These are phyloP conservation scores for Nemania diffusa DNA, from an alignment of 2,329 filamentous ascomycete species.

Conservation along the genomic window DNA sequence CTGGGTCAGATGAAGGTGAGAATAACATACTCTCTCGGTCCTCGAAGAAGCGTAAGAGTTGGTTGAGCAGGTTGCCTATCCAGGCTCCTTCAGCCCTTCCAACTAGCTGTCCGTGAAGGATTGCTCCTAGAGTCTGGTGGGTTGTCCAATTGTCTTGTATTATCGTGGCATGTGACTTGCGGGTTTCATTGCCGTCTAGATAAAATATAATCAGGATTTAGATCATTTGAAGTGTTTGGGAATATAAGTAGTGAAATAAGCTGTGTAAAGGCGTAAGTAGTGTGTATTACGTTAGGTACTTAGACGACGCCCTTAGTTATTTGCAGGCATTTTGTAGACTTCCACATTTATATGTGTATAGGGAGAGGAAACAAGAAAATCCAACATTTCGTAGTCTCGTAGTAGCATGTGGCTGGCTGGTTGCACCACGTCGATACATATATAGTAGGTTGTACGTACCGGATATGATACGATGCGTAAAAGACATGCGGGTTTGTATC, in stretches of 20 bases:
- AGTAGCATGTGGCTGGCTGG: too few species aligned
- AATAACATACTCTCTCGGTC: slow-evolving; percentile 11
- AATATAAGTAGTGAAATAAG: too few species aligned
- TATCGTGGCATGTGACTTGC: slow-evolving; percentile 10
- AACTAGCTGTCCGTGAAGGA: not conserved
- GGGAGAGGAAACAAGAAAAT: too few species aligned
- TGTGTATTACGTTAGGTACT: too few species aligned
- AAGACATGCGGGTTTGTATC: not conserved
- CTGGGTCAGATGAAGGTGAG: not conserved
- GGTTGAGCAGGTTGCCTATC: slow-evolving; percentile 9
- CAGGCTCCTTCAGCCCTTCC: slow-evolving; percentile 4
- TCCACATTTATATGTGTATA: too few species aligned
- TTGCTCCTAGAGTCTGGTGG: not conserved
- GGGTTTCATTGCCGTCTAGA: slow-evolving; percentile 5
- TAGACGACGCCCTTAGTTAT: too few species aligned
- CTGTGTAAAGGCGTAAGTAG: too few species aligned
- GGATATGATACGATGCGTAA: not conserved
- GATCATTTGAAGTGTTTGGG: too few species aligned
- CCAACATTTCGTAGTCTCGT: too few species aligned
- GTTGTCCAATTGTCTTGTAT: slow-evolving; percentile 22
- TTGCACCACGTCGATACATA: too few species aligned
- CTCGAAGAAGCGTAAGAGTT: not conserved
- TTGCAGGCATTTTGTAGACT: too few species aligned
- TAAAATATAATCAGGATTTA: not conserved
- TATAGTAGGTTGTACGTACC: not conserved